Evolutionary conservation across 768 basidiomycete species (phyloP).

Genomic region (Hydnomerulius pinastri): DNA sequence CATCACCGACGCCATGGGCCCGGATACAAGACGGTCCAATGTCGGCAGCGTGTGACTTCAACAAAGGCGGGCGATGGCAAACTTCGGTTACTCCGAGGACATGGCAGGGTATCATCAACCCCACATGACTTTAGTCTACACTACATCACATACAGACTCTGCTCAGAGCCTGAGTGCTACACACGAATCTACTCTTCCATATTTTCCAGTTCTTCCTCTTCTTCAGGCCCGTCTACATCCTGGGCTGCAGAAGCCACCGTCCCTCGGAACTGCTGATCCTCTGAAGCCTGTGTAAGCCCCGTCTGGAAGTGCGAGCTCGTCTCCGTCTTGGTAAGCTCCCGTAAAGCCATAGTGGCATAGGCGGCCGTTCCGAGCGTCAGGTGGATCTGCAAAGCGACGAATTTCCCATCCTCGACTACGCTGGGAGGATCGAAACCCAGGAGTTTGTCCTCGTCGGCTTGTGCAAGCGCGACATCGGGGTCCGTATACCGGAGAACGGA

Average conservation of each 20-base stretch:
- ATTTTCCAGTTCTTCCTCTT: slow-evolving; percentile 10
- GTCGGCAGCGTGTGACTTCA: neutral
- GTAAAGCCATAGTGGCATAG: slow-evolving; percentile 97
- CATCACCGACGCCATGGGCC: neutral
- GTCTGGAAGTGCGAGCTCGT: slow-evolving; percentile 92
- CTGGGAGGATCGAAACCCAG: slow-evolving; percentile 77
- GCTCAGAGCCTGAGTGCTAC: no score
- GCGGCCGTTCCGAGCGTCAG: slow-evolving; percentile 87
- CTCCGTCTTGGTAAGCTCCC: slow-evolving; percentile 93
- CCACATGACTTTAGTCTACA: neutral
- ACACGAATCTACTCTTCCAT: slow-evolving; percentile 4
- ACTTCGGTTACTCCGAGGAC: neutral
- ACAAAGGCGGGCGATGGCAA: no score
- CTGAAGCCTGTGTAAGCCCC: slow-evolving; percentile 71
- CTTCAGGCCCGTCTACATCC: slow-evolving; percentile 27
- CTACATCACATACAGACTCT: neutral
- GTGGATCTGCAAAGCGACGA: slow-evolving; percentile 84
- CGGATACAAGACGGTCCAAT: neutral
- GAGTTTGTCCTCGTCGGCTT: slow-evolving; percentile 93
- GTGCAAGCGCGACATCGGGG: slow-evolving; percentile 87
- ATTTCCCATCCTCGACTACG: slow-evolving; percentile 71
- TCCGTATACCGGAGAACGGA: slow-evolving; percentile 85
- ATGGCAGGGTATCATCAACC: neutral
- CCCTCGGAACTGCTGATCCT: slow-evolving; percentile 81
- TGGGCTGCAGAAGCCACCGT: slow-evolving; percentile 26